Evolutionary conservation across 805 yeast species (phyloP).

Genomic region (Pichia pseudocactophila): DNA sequence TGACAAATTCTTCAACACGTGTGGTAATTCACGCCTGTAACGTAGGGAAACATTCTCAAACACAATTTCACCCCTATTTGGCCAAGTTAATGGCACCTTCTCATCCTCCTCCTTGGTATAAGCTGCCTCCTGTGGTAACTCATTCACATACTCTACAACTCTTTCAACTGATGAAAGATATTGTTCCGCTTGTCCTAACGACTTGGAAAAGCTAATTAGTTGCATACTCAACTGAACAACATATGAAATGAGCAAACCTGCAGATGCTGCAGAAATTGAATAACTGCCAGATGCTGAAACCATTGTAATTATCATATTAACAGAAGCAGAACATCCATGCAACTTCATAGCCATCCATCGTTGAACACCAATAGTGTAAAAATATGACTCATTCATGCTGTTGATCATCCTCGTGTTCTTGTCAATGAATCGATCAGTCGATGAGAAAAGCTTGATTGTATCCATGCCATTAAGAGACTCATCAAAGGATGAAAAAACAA

Average conservation of each 20-base stretch:
- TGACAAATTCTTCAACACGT: conserved; percentile 41
- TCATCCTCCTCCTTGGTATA: conserved; percentile 20
- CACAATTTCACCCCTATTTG: conserved; percentile 37
- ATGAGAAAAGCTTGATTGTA: conserved; percentile 53
- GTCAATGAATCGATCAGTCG: conserved; percentile 36
- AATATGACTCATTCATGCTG: conserved; percentile 60
- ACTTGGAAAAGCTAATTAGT: conserved; percentile 34
- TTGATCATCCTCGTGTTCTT: conserved; percentile 42
- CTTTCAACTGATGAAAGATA: conserved; percentile 72
- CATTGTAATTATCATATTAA: conserved; percentile 47
- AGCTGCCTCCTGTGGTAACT: conserved; percentile 59
- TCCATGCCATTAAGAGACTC: conserved; percentile 60
- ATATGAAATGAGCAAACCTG: conserved; percentile 62
- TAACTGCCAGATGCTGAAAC: conserved; percentile 55
- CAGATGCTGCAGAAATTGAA: conserved; percentile 49
- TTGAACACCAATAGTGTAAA: conserved; percentile 49
- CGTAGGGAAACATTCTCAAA: conserved; percentile 44
- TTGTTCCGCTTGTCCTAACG: conserved; percentile 65
- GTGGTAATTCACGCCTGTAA: conserved; percentile 53
- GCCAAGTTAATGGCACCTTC: conserved; percentile 34
- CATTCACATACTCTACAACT: conserved; percentile 50
- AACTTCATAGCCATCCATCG: conserved; percentile 64
- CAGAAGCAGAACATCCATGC: conserved; percentile 43
- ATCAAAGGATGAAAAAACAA: conserved; percentile 62
- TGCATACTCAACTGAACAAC: conserved; percentile 51